Conservation (phyloP, 495 filamentous ascomycete species). For the Neurospora sp. region DNA sequence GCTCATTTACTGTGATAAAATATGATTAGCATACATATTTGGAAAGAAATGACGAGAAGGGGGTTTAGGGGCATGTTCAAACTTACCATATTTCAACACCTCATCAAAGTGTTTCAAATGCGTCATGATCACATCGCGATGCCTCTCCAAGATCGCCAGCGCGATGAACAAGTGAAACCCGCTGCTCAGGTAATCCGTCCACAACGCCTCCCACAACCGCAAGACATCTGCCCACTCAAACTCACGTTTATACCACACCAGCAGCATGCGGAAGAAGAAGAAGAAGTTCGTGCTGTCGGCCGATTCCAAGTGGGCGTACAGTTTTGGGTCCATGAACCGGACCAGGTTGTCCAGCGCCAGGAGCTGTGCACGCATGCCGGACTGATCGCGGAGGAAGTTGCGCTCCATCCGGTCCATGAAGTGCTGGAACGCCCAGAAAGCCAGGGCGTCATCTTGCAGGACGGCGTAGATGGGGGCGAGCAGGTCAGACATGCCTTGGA, state of each 20-base stretch:
- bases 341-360: constrained; percentile 85
- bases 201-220: constrained; percentile 83
- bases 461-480: constrained; percentile 63
- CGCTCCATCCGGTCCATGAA: constrained; percentile 98
- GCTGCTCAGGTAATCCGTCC: constrained; percentile 84
- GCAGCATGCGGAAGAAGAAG: constrained; percentile 97
- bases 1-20: constrained; percentile 43
- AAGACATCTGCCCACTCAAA: constrained; percentile 82
- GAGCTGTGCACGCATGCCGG: constrained; percentile 87
- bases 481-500: constrained; percentile 97
- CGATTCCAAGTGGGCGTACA: constrained; percentile 79
- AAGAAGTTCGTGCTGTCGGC: constrained; percentile 98
- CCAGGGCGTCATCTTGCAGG: constrained; percentile 42
- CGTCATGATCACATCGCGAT: constrained; percentile 85
- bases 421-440: constrained; percentile 91
- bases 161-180: constrained; percentile 93
- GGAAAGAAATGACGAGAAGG: background rate
- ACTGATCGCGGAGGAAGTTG: constrained; percentile 95
- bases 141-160: constrained; percentile 89
- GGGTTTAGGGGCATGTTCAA: background rate
- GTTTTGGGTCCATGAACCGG: constrained; percentile 89
- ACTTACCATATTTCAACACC: constrained; percentile 86
- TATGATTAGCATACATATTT: background rate
- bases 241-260: constrained; percentile 98
- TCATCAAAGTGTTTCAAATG: constrained; percentile 94